Percentiles rank a stretch among this genome's conserved stretches.
These are phyloP conservation scores for Paracorniculantispora psalliotae DNA, from an alignment of 2,329 filamentous ascomycete species.

Conservation along the genomic window DNA sequence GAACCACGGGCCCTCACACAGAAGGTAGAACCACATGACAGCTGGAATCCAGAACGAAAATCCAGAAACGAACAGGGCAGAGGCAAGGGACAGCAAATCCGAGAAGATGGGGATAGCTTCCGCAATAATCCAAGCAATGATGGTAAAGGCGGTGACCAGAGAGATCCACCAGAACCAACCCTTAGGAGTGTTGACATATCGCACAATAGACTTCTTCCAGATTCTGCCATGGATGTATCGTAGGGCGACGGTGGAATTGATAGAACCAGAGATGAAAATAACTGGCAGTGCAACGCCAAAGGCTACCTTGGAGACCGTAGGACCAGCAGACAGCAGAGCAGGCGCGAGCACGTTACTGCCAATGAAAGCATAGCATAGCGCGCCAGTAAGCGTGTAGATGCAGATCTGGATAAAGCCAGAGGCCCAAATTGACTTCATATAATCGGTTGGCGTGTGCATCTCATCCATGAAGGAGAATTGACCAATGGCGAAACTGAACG, in stretches of 20 bases:
- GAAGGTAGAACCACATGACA: slow-evolving; percentile 34
- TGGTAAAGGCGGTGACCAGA: slow-evolving; percentile 52
- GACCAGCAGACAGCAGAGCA: slow-evolving; percentile 56
- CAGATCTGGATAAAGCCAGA: slow-evolving; percentile 53
- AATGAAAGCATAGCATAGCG: slow-evolving; percentile 62
- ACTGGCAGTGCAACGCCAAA: slow-evolving; percentile 63
- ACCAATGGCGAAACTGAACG: slow-evolving; percentile 47
- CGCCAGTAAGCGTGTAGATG: slow-evolving; percentile 58
- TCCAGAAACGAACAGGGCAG: slow-evolving; percentile 41
- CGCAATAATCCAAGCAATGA: slow-evolving; percentile 63
- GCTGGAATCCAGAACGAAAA: slow-evolving; percentile 34
- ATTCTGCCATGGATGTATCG: slow-evolving; percentile 34
- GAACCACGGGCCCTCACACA: slow-evolving; percentile 23
- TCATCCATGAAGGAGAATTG: slow-evolving; percentile 40
- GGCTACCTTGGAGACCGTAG: slow-evolving; percentile 53
- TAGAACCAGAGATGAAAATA: slow-evolving; percentile 63
- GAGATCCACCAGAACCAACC: slow-evolving; percentile 48
- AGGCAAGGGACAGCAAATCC: slow-evolving; percentile 50
- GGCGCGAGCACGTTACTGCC: slow-evolving; percentile 56
- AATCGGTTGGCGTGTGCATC: slow-evolving; percentile 36
- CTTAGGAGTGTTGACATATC: slow-evolving; percentile 35
- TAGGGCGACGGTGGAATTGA: slow-evolving; percentile 44
- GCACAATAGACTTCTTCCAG: slow-evolving; percentile 30
- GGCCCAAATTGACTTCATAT: slow-evolving; percentile 45
- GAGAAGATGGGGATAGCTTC: slow-evolving; percentile 67